Base-by-base conservation (phyloP, 768 basidiomycete species). In the Phylloporus arenicola region DNA sequence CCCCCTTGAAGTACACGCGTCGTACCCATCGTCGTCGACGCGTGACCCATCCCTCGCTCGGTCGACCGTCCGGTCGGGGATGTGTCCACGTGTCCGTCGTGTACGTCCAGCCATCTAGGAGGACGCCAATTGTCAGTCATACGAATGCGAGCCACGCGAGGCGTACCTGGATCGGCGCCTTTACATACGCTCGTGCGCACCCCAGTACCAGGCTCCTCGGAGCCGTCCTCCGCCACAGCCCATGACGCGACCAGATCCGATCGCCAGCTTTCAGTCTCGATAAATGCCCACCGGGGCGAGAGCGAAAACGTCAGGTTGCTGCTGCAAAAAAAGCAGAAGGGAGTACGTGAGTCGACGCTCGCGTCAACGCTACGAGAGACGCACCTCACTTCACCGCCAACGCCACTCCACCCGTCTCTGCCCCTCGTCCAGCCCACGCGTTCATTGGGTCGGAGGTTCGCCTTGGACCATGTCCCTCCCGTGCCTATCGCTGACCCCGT, bases 241-340 rank as follows among this genome's bases (percentile, higher is more conserved):
- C 88, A 91, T 5, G 59, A 62, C 3, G 75, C 84, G 24, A 69
- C 68, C 7, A 81, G 45, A 65, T 90, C 88, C 24, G 79, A 74
- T 45, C 83, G 72, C 89, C 88, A 92, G 47, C 84, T 81, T 57
- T 92, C 88, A 0, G 83, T 83, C 53, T 81, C 77, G 7, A 90
- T 79, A 51, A 89, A 91, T 1, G 72, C 62, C 87, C 88, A 91
- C 0, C 83, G 83, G 4, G 79, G 74, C 3, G 81, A 77, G n/a
- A 92, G 80, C 8, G 82, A 79, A 57, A 91, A 89, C 2, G 85
- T 88, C 48, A 90, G 74, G 72, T 86, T 86, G 67, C 88, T 91
- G 73, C 83, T 87, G n/a, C 42, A 43, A 24, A 9, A 4, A 24
- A 33, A 5, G 19, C 31, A 16, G 2, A 43, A 0, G 6, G 13